phyloP scores from a whole-genome alignment of 345 rosid species.

The Cardamine chenopodiifolia region DNA sequence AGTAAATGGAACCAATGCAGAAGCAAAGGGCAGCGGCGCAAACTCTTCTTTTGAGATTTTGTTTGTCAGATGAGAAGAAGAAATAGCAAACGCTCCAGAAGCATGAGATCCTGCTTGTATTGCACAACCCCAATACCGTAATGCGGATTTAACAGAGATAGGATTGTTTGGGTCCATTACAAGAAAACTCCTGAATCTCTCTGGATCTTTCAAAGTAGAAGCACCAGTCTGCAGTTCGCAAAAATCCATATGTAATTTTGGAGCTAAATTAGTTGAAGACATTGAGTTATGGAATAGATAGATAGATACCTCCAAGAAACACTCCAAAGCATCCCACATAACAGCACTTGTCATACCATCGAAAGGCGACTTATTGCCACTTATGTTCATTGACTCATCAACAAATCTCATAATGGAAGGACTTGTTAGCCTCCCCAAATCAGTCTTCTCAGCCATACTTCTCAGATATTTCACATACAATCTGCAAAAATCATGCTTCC shows the following conservation, averaged over 20 bases:
- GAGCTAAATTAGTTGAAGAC: not conserved
- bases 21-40: conserved; percentile 65
- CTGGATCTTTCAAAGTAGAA: conserved; percentile 55
- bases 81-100: conserved; percentile 63
- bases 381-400: conserved; percentile 67
- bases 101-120: conserved; percentile 78
- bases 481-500: conserved; percentile 40
- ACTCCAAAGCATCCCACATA: conserved; percentile 76
- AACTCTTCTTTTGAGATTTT: conserved; percentile 53
- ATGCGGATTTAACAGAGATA: conserved; percentile 62
- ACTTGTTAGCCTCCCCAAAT: conserved; percentile 80
- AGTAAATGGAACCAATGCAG: conserved; percentile 54
- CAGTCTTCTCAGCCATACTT: conserved; percentile 82
- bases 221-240: conserved; percentile 57
- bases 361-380: conserved; percentile 50
- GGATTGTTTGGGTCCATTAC: conserved; percentile 71
- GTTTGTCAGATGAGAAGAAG: conserved; percentile 39
- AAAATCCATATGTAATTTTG: not conserved
- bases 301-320: conserved; percentile 62
- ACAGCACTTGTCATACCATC: conserved; percentile 61
- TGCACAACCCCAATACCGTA: conserved; percentile 82
- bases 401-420: conserved; percentile 75
- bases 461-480: conserved; percentile 78
- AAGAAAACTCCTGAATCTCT: conserved; percentile 59
- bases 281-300: not conserved